Conservation (phyloP, 192 early-diverging fungal species). For the Backusella circina region DNA sequence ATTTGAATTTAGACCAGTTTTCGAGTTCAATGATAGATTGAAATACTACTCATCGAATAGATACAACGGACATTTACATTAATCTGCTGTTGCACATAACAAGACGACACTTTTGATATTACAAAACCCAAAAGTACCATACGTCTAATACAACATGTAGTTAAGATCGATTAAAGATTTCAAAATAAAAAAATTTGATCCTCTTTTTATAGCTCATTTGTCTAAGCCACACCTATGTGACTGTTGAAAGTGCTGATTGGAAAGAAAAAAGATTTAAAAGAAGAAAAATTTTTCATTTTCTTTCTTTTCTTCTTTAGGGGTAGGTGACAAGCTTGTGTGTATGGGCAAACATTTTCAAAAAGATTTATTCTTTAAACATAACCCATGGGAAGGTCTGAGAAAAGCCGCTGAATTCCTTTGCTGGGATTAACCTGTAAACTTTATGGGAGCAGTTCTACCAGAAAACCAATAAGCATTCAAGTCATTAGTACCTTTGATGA, state of each 20-base stretch:
- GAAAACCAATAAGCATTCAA: constrained; percentile 1
- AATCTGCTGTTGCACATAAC: not conserved
- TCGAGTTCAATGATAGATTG: constrained; percentile 19
- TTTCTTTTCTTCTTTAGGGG: constrained; percentile 11
- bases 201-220: not conserved
- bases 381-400: constrained; percentile 36
- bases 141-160: not conserved
- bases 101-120: not conserved
- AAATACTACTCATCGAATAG: constrained; percentile 17
- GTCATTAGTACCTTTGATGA: constrained; percentile 17
- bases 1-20: constrained; percentile 1
- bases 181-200: not conserved
- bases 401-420: constrained; percentile 29
- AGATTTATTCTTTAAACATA: constrained; percentile 24
- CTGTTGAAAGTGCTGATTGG: not conserved
- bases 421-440: constrained; percentile 20
- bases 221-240: not conserved
- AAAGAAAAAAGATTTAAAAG: not conserved
- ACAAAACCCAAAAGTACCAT: not conserved
- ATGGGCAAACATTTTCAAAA: constrained; percentile 33
- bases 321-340: constrained; percentile 29
- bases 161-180: constrained; percentile 1
- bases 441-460: constrained; percentile 17
- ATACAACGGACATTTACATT: constrained; percentile 9
- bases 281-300: not conserved